Percentiles rank a stretch among this genome's conserved stretches.
Conservation (phyloP, 306 rosid genomes). For the Elaeagnus macrophylla region DNA sequence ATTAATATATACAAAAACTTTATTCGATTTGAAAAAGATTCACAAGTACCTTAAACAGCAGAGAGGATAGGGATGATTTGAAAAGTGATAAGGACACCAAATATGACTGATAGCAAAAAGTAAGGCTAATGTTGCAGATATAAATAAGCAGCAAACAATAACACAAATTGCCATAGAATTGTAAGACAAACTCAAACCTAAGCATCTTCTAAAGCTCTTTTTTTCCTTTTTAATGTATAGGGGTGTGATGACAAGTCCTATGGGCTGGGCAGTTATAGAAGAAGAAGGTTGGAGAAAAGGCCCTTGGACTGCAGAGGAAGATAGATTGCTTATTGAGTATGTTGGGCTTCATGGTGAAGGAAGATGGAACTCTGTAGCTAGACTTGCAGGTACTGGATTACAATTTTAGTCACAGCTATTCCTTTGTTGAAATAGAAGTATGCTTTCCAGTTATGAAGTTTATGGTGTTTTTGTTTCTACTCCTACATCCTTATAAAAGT, state of each 20-base stretch:
- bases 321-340: slow-evolving; percentile 71
- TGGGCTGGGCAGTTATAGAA: slow-evolving; percentile 57
- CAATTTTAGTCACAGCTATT: no score
- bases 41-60: slow-evolving; percentile 28
- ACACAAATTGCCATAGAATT: slow-evolving; percentile 27
- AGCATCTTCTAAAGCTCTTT: not conserved
- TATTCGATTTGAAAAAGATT: no score
- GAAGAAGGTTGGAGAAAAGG: slow-evolving; percentile 93
- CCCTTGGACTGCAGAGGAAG: slow-evolving; percentile 97
- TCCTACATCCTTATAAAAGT: no score
- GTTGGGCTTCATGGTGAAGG: slow-evolving; percentile 89
- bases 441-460: no score
- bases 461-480: no score
- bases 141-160: slow-evolving; percentile 46
- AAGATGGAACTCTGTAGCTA: slow-evolving; percentile 93
- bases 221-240: slow-evolving; percentile 31
- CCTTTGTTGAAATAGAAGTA: no score
- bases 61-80: slow-evolving; percentile 33
- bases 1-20: no score
- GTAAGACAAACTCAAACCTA: slow-evolving; percentile 19
- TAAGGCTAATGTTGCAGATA: slow-evolving; percentile 27
- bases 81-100: slow-evolving; percentile 54
- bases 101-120: slow-evolving; percentile 31
- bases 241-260: slow-evolving; percentile 45
- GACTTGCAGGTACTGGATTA: slow-evolving; percentile 54